These are phyloP conservation scores for Phytophthora hybrid DNA, from an alignment of 352 stramenopile genomes.

Conservation along the genomic window DNA sequence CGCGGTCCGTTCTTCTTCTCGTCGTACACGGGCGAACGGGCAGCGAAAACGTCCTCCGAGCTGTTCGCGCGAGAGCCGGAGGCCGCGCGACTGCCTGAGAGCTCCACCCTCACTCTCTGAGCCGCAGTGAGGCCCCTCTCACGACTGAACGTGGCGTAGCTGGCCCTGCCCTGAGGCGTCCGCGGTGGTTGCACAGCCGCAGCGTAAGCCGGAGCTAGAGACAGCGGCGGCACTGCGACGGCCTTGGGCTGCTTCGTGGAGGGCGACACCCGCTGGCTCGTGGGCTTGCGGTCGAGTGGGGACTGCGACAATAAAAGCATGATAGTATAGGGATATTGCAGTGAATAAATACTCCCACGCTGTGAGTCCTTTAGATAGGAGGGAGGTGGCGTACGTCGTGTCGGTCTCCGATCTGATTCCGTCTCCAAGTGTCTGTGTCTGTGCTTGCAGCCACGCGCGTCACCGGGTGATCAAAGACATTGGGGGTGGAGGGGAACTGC, in stretches of 20 bases:
- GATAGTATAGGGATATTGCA: too few species aligned
- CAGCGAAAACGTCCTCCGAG: slow-evolving; percentile 36
- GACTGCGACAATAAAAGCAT: not conserved
- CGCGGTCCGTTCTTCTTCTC: slow-evolving; percentile 41
- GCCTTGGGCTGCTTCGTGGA: not conserved
- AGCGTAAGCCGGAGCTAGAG: not conserved
- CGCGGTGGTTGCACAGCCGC: slow-evolving; percentile 47
- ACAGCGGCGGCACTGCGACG: not conserved
- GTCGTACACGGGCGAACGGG: slow-evolving; percentile 30
- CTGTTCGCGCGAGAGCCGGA: slow-evolving; percentile 37
- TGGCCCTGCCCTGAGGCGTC: slow-evolving; percentile 47
- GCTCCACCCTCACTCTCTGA: slow-evolving; percentile 65
- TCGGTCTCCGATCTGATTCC: not conserved
- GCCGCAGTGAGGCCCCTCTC: slow-evolving; percentile 54
- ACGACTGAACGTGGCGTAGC: slow-evolving; percentile 37
- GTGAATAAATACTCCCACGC: too few species aligned
- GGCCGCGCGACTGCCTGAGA: slow-evolving; percentile 43
- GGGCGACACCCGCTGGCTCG: not conserved
- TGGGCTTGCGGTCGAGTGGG: not conserved
- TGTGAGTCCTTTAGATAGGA: not conserved
- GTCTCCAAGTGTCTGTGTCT: not conserved
- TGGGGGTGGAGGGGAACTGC: not conserved
- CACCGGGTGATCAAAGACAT: not conserved
- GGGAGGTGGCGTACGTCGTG: not conserved
- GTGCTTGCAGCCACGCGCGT: not conserved